These are phyloP conservation scores for Fusarium sp. DNA, from an alignment of 2,329 filamentous ascomycete species.

Conservation along the genomic window DNA sequence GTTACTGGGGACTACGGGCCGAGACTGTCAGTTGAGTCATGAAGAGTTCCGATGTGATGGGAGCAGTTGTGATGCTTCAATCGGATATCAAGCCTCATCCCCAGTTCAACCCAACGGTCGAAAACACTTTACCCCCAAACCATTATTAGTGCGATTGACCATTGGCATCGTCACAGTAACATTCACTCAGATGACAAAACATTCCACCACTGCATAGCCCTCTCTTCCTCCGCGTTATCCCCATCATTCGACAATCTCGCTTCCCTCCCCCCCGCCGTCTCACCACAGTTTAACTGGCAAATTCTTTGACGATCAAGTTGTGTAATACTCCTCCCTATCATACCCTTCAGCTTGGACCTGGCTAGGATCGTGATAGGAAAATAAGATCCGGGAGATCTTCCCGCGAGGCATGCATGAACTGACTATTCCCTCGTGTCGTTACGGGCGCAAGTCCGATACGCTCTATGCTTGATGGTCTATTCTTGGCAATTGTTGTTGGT, in stretches of 20 bases:
- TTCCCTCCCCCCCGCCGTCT: constrained; percentile 15
- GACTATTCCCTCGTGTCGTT: background rate
- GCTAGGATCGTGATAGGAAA: constrained; percentile 23
- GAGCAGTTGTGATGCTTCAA: background rate
- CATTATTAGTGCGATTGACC: background rate
- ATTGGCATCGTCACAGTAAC: background rate
- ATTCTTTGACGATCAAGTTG: constrained; percentile 29
- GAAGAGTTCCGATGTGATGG: background rate
- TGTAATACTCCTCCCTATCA: constrained; percentile 19
- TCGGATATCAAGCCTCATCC: constrained; percentile 1
- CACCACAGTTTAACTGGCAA: constrained; percentile 17
- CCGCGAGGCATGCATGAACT: constrained; percentile 30
- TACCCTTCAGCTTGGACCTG: background rate
- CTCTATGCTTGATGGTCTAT: background rate
- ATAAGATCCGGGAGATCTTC: constrained; percentile 34
- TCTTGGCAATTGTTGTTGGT: background rate
- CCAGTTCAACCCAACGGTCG: background rate
- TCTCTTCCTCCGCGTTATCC: constrained; percentile 22
- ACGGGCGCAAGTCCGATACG: constrained; percentile 7
- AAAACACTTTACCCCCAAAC: background rate
- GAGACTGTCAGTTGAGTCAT: constrained; percentile 12
- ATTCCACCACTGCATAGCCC: background rate
- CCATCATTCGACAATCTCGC: constrained; percentile 40
- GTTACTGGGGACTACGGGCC: constrained; percentile 8
- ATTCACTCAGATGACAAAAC: constrained; percentile 3